Evolutionary conservation across 2,329 filamentous ascomycete genomes (phyloP), one percentile per base, ranked within the genome.

Genomic region (Hortaea werneckii): DNA sequence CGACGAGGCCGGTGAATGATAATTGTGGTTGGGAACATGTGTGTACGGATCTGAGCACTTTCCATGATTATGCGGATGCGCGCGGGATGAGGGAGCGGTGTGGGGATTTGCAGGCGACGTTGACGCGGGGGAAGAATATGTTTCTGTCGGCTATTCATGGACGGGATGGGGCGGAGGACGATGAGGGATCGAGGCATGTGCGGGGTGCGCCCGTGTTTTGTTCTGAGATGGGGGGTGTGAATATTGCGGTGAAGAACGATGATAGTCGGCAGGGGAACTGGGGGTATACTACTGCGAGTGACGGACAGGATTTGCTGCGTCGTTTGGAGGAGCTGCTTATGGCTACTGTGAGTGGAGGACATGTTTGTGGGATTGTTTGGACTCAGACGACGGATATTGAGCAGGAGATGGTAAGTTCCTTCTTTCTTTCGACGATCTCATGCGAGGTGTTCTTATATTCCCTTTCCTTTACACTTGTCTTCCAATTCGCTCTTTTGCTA

Each of bases 11-110:
- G 11, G 71, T 85, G 56, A 85, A 84, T 56, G 80, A 84, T 60
- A 84, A 85, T 61, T 84, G 80, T 52, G 81, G 81, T 30, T 84
- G 81, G 81, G 79, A 84, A 56, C 80, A 83, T 51, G 79, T 83
- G 5, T 54, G 69, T 8, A 80, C 77, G 0, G 80, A 84, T 53
- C 65, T 84, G 2, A 78, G 76, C 26, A 83, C 80, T 0, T 85
- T 81, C 67, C 81, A 84, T 59, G 80, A 84, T 60, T 85, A 84
- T 58, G 68, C 70, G 12, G 80, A 83, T 54, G 76, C 69, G 0
- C 67, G 73, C 0, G 73, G 71, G 20, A 69, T 85, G 5, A 67
- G 72, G 5, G 65, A 72, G 48, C 77, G 75, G 1, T 83, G 78
- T 55, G 63, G 67, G 0, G 71, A 65, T 2, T 61, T 82, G 28